A percentile compares a stretch with the other conserved stretches of the same genome.
These are phyloP conservation scores for Athelia psychrophila DNA, from an alignment of 1,284 basidiomycete species.

Conservation along the genomic window DNA sequence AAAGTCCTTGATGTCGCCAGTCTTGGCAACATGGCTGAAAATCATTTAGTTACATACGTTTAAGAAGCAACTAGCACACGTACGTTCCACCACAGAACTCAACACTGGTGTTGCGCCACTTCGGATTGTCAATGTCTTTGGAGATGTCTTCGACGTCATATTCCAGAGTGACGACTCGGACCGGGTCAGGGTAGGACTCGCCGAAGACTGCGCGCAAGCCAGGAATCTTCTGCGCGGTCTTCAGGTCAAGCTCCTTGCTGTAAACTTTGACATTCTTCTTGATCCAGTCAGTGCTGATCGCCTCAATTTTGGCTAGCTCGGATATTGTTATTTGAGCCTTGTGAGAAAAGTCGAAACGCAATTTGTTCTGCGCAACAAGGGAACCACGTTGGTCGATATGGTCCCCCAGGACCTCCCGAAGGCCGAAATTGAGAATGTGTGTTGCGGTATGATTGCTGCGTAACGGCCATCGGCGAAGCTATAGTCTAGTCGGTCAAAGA, in stretches of 20 bases:
- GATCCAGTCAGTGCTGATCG: conserved; percentile 87
- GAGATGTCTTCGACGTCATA: conserved; percentile 86
- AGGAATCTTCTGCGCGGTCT: conserved; percentile 83
- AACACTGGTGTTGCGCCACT: conserved; percentile 89
- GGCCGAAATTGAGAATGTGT: conserved; percentile 93
- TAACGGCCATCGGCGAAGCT: conserved; percentile 92
- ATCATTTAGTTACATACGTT: conserved; percentile 5
- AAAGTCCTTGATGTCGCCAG: conserved; percentile 95
- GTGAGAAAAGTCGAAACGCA: conserved; percentile 99
- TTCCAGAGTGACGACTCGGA: conserved; percentile 91
- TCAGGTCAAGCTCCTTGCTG: conserved; percentile 85
- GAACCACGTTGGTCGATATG: conserved; percentile 99
- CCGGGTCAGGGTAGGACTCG: conserved; percentile 97
- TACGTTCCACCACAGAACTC: conserved; percentile 99
- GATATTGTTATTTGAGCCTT: conserved; percentile 78
- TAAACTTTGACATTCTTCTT: conserved; percentile 86
- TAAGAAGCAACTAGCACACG: conserved; percentile 27
- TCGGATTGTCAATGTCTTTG: conserved; percentile 82
- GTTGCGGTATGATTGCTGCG: conserved; percentile 99
- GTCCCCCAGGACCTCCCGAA: conserved; percentile 93
- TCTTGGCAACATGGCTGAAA: conserved; percentile 85
- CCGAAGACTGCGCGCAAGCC: conserved; percentile 97
- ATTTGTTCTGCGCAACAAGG: conserved; percentile 91
- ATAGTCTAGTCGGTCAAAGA: conserved; percentile 7
- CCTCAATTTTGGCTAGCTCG: conserved; percentile 85